phyloP scores from a whole-genome alignment of 257 asterid species.

The Jasminum sambac region DNA sequence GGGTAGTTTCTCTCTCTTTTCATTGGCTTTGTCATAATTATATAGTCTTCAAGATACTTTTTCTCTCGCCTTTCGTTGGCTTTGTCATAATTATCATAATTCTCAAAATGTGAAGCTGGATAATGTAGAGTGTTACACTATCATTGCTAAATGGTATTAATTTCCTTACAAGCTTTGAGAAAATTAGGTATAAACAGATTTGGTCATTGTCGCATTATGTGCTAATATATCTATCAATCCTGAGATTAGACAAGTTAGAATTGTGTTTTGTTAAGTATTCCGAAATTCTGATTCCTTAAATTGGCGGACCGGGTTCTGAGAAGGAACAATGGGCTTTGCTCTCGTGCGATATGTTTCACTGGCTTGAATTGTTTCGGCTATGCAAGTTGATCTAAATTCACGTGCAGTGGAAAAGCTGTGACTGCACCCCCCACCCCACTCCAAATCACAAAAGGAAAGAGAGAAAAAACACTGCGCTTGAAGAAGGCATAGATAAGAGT shows the following conservation, averaged over 20 bases:
- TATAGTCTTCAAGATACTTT: too few relatives aligned
- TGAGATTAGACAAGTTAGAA: neutral
- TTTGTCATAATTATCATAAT: neutral
- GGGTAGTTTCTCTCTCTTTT: neutral
- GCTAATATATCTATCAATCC: neutral
- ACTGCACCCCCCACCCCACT: neutral
- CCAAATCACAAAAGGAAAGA: neutral
- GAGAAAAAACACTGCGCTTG: neutral
- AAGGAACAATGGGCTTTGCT: neutral
- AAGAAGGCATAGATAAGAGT: neutral
- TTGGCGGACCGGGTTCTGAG: neutral
- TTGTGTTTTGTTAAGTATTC: neutral
- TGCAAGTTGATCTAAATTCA: neutral
- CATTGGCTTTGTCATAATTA: neutral
- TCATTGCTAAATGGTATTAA: neutral
- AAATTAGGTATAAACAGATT: neutral
- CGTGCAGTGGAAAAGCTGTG: neutral
- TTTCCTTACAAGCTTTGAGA: neutral
- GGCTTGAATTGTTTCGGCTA: neutral
- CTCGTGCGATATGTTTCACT: neutral
- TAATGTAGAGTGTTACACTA: neutral
- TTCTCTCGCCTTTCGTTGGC: neutral
- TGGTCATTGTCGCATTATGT: neutral
- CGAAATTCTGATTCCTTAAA: conserved; percentile 1
- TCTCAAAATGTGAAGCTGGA: neutral